These are phyloP conservation scores for Phytophthora meadii DNA, from an alignment of 352 stramenopile genomes.

Conservation along the genomic window DNA sequence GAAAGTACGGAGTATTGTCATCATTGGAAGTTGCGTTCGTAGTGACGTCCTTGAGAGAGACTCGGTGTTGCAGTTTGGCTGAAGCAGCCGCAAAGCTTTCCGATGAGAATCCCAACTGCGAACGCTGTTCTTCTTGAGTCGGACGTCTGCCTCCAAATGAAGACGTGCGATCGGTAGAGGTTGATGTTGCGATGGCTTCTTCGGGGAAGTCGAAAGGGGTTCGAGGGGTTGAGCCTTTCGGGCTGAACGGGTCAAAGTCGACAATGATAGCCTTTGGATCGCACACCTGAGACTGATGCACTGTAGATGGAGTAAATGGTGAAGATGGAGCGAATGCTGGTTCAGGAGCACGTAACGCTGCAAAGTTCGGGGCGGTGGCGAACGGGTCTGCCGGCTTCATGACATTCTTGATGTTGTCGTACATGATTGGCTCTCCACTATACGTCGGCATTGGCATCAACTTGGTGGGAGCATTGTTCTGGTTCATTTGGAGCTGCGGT, in stretches of 20 bases:
- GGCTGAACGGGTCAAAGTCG: slow-evolving; percentile 81
- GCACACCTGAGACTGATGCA: slow-evolving; percentile 11
- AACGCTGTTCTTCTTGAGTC: slow-evolving; percentile 71
- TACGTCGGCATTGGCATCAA: slow-evolving; percentile 47
- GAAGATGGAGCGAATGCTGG: slow-evolving; percentile 34
- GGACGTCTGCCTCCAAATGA: slow-evolving; percentile 52
- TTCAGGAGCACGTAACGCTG: slow-evolving; percentile 33
- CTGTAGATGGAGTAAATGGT: slow-evolving; percentile 16
- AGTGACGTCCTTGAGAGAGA: slow-evolving; percentile 55
- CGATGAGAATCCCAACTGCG: slow-evolving; percentile 61
- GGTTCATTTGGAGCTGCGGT: slow-evolving; percentile 35
- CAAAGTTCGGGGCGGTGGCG: slow-evolving; percentile 36
- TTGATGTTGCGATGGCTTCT: slow-evolving; percentile 4
- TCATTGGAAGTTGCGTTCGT: slow-evolving; percentile 19
- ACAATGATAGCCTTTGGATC: slow-evolving; percentile 57
- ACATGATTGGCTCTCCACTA: slow-evolving; percentile 55
- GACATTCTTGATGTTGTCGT: slow-evolving; percentile 73
- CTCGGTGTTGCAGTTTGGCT: slow-evolving; percentile 26
- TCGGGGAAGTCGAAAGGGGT: slow-evolving; percentile 56
- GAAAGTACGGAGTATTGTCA: slow-evolving; percentile 66
- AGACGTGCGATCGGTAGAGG: slow-evolving; percentile 49
- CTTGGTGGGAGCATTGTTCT: slow-evolving; percentile 17
- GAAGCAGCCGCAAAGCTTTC: slow-evolving; percentile 49
- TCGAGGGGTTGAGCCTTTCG: slow-evolving; percentile 55
- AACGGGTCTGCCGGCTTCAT: slow-evolving; percentile 62